Evolutionary conservation across 2,329 filamentous ascomycete genomes (phyloP).

Genomic region (Ophiobolus disseminans): DNA sequence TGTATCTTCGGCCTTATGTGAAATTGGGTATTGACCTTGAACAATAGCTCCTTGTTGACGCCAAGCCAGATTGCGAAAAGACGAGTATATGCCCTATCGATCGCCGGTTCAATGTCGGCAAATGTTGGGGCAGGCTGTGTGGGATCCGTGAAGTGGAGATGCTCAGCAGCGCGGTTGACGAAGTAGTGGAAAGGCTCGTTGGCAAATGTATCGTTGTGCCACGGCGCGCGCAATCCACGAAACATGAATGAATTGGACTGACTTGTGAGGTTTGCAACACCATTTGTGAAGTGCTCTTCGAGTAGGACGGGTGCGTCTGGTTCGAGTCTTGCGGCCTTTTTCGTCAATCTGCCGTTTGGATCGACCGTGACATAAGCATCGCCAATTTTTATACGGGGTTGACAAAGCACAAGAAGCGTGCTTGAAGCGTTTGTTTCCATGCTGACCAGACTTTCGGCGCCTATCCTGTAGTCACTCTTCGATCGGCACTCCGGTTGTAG

Average conservation of each 20-base stretch:
- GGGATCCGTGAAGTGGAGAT: slow-evolving; percentile 45
- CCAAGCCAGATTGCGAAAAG: slow-evolving; percentile 54
- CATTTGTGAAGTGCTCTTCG: slow-evolving; percentile 20
- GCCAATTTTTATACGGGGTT: not conserved
- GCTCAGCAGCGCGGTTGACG: slow-evolving; percentile 39
- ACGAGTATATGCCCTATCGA: slow-evolving; percentile 42
- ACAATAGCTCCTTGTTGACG: slow-evolving; percentile 49
- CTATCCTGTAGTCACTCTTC: too few relatives aligned
- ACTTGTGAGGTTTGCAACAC: slow-evolving; percentile 17
- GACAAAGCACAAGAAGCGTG: slow-evolving; percentile 1
- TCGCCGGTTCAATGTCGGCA: slow-evolving; percentile 19
- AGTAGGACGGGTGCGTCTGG: too few relatives aligned
- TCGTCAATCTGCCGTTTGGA: not conserved
- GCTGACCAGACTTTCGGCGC: too few relatives aligned
- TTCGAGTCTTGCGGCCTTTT: too few relatives aligned
- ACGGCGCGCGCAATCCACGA: slow-evolving; percentile 22
- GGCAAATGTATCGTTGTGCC: slow-evolving; percentile 58
- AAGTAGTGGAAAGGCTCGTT: slow-evolving; percentile 58
- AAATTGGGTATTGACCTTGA: too few relatives aligned
- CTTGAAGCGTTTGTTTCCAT: not conserved
- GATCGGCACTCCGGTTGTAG: too few relatives aligned
- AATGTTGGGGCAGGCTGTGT: slow-evolving; percentile 40
- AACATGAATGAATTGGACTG: slow-evolving; percentile 27
- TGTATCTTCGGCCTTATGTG: too few relatives aligned
- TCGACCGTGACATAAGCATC: not conserved